Conservation (phyloP, 2,329 filamentous ascomycete species). For the Nemania sp. region DNA sequence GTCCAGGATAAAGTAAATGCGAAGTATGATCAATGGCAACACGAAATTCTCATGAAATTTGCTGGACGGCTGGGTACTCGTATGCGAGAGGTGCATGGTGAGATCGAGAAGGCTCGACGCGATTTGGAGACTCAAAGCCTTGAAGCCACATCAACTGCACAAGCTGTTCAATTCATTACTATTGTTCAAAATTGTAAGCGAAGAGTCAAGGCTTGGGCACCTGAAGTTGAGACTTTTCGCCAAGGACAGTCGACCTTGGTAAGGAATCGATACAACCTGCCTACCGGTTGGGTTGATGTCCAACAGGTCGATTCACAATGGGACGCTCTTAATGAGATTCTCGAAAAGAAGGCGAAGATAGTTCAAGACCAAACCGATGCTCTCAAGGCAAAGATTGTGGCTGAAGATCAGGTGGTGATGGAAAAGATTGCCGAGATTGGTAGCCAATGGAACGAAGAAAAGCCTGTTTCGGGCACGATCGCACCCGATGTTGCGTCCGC, state of each 20-base stretch:
- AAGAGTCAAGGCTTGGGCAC: constrained; percentile 91
- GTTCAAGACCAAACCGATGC: constrained; percentile 96
- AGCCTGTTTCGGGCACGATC: constrained; percentile 93
- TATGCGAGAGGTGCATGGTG: constrained; percentile 89
- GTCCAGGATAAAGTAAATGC: constrained; percentile 98
- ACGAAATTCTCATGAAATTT: constrained; percentile 94
- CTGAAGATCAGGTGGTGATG: constrained; percentile 88
- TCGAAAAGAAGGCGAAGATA: constrained; percentile 90
- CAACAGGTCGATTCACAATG: constrained; percentile 97
- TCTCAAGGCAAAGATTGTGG: constrained; percentile 88
- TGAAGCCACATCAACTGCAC: constrained; percentile 91
- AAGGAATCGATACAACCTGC: constrained; percentile 91
- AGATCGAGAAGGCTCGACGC: constrained; percentile 86
- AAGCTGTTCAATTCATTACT: constrained; percentile 97
- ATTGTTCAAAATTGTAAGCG: constrained; percentile 95
- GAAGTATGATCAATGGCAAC: constrained; percentile 99
- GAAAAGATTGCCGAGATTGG: constrained; percentile 87
- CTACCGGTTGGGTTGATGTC: constrained; percentile 90
- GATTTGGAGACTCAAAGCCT: constrained; percentile 91
- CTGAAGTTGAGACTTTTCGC: constrained; percentile 92
- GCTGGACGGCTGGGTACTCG: constrained; percentile 83
- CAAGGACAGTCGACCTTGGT: constrained; percentile 92
- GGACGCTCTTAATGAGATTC: constrained; percentile 88
- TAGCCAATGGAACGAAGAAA: constrained; percentile 90
- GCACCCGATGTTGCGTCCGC: constrained; percentile 85